Conservation (phyloP, 2,329 filamentous ascomycete genomes). For the Chaetomium olivaceum region DNA sequence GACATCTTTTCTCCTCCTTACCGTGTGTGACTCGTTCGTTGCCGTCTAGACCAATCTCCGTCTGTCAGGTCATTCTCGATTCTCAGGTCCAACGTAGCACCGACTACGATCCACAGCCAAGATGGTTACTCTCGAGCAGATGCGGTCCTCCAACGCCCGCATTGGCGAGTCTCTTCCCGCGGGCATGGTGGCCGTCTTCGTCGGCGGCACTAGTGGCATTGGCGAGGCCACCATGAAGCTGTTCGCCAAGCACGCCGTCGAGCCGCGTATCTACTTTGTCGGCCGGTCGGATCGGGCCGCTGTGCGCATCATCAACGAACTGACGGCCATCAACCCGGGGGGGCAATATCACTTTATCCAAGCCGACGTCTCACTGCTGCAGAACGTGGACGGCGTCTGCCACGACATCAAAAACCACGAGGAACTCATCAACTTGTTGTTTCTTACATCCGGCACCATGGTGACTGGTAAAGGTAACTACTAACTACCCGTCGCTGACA, state of each 20-base stretch:
- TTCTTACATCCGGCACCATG: constrained; percentile 45
- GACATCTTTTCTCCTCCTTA: background rate
- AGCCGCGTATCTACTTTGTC: constrained; percentile 53
- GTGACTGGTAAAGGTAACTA: constrained; percentile 33
- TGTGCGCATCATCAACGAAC: constrained; percentile 43
- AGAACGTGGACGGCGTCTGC: constrained; percentile 52
- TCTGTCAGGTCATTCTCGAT: background rate
- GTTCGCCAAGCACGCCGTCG: constrained; percentile 44
- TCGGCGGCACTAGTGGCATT: constrained; percentile 48
- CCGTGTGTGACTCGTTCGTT: background rate
- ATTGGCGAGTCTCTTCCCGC: constrained; percentile 34
- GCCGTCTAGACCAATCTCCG: background rate
- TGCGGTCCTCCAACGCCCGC: constrained; percentile 43
- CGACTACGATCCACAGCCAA: background rate
- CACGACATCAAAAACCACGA: constrained; percentile 48
- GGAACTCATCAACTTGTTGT: constrained; percentile 48
- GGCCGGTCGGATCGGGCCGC: constrained; percentile 46
- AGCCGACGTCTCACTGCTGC: constrained; percentile 51
- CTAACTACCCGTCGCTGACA: background rate
- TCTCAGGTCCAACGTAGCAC: background rate
- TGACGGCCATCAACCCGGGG: constrained; percentile 45
- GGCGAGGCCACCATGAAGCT: constrained; percentile 46
- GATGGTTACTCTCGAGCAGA: constrained; percentile 30
- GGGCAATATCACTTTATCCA: constrained; percentile 51
- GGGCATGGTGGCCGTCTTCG: constrained; percentile 50